Percentiles rank a stretch among this genome's conserved stretches.
These are phyloP conservation scores for Ophiostoma sp. DNA, from an alignment of 2,329 filamentous ascomycete genomes.

Conservation along the genomic window DNA sequence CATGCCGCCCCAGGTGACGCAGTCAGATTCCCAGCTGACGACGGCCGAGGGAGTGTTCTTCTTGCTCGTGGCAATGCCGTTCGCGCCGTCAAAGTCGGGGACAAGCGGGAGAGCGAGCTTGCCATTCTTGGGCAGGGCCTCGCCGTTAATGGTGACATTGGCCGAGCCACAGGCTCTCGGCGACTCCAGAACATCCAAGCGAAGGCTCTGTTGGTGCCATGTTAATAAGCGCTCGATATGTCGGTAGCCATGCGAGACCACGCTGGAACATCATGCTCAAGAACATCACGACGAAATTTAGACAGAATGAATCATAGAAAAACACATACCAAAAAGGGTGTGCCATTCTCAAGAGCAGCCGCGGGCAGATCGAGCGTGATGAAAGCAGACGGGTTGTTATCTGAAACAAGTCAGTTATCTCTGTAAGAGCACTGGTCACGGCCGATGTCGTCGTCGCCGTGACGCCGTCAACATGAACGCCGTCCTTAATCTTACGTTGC, in stretches of 20 bases:
- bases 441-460: background rate
- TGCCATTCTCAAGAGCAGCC: slow-evolving; percentile 15
- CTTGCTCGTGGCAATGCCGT: background rate
- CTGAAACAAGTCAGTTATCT: slow-evolving; percentile 11
- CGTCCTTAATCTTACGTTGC: slow-evolving; percentile 20
- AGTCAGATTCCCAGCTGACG: slow-evolving; percentile 46
- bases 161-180: slow-evolving; percentile 42
- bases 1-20: slow-evolving; percentile 38
- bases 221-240: no score
- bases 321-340: slow-evolving; percentile 28
- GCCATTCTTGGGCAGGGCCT: slow-evolving; percentile 40
- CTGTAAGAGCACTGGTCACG: background rate
- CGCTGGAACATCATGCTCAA: background rate
- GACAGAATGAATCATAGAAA: background rate
- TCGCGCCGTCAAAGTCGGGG: slow-evolving; percentile 28
- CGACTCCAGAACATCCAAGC: slow-evolving; percentile 43
- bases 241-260: no score
- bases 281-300: background rate
- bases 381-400: slow-evolving; percentile 27
- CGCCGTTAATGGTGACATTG: slow-evolving; percentile 45
- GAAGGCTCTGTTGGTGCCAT: slow-evolving; percentile 33
- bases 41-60: slow-evolving; percentile 32
- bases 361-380: slow-evolving; percentile 29
- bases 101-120: slow-evolving; percentile 39
- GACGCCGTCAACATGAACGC: background rate